Evolutionary conservation across 768 basidiomycete genomes (phyloP).

Genomic region (Lactarius akahatsu): DNA sequence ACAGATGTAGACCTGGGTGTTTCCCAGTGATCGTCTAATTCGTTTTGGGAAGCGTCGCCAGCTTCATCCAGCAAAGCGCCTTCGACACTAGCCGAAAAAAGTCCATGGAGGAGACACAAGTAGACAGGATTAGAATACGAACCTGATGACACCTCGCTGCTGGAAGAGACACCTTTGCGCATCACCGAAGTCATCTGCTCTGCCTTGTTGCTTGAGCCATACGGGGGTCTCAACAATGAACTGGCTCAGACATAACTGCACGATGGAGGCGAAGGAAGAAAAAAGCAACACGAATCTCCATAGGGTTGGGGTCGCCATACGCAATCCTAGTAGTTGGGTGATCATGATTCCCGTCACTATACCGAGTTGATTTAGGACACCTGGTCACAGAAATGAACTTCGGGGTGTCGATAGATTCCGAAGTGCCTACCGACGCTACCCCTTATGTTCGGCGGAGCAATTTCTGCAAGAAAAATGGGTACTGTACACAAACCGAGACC

Average conservation of each 20-base stretch:
- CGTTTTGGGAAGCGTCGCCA: conserved; percentile 32
- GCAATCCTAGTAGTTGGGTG: conserved; percentile 77
- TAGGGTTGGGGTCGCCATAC: conserved; percentile 61
- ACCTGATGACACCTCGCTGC: conserved; percentile 22
- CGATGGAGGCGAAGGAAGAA: conserved; percentile 53
- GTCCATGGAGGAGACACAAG: conserved; percentile 33
- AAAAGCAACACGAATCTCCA: conserved; percentile 74
- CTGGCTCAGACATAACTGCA: conserved; percentile 56
- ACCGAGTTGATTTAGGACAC: conserved; percentile 76
- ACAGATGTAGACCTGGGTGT: conserved; percentile 33
- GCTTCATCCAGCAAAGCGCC: conserved; percentile 31
- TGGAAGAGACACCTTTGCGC: conserved; percentile 47
- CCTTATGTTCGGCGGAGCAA: conserved; percentile 73
- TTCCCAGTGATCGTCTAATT: conserved; percentile 32
- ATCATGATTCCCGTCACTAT: conserved; percentile 85
- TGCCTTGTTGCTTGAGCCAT: conserved; percentile 56
- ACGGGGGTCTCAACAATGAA: conserved; percentile 69
- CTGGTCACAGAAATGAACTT: conserved; percentile 37
- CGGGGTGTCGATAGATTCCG: background rate
- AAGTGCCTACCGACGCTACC: conserved; percentile 64
- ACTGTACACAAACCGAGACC: conserved; percentile 76
- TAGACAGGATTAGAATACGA: background rate
- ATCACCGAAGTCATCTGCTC: conserved; percentile 48
- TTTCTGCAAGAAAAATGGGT: conserved; percentile 83
- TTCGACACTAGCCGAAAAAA: conserved; percentile 13